Evolutionary conservation across 2,329 filamentous ascomycete species (phyloP).

Genomic region (Akanthomyces uredinophilus): DNA sequence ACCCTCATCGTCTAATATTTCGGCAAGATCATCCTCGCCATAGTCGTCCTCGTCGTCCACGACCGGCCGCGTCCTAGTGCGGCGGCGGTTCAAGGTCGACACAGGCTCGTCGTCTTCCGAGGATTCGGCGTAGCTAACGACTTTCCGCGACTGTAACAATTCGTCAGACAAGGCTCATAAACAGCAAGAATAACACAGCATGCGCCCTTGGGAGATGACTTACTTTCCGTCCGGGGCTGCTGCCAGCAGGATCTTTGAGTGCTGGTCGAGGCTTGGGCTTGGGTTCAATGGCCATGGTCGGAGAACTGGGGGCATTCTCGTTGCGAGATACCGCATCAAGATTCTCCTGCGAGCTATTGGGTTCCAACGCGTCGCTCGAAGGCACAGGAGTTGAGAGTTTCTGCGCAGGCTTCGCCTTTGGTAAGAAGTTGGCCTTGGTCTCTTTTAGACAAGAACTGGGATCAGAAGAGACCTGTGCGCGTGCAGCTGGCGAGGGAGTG

Average conservation of each 20-base stretch:
- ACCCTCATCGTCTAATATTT: slow-evolving; percentile 60
- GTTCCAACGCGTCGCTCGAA: slow-evolving; percentile 70
- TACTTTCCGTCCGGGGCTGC: slow-evolving; percentile 80
- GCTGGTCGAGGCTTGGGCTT: slow-evolving; percentile 36
- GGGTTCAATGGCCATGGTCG: slow-evolving; percentile 38
- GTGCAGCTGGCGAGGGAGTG: slow-evolving; percentile 28
- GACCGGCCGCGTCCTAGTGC: slow-evolving; percentile 49
- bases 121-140: slow-evolving; percentile 78
- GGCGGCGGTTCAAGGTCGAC: slow-evolving; percentile 36
- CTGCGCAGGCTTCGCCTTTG: slow-evolving; percentile 24
- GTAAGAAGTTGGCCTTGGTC: slow-evolving; percentile 36
- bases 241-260: slow-evolving; percentile 41
- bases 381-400: slow-evolving; percentile 63
- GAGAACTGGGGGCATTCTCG: slow-evolving; percentile 46
- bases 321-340: slow-evolving; percentile 38
- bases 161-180: not conserved
- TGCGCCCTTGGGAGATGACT: slow-evolving; percentile 14
- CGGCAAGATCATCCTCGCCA: slow-evolving; percentile 62
- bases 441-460: slow-evolving; percentile 35
- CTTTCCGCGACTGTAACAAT: slow-evolving; percentile 42
- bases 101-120: slow-evolving; percentile 76
- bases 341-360: slow-evolving; percentile 64
- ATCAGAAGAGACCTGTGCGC: slow-evolving; percentile 29
- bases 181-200: too few species aligned
- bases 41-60: slow-evolving; percentile 66